These are phyloP conservation scores for Coemansia sp. DNA, from an alignment of 192 early-diverging fungal species.

Conservation along the genomic window DNA sequence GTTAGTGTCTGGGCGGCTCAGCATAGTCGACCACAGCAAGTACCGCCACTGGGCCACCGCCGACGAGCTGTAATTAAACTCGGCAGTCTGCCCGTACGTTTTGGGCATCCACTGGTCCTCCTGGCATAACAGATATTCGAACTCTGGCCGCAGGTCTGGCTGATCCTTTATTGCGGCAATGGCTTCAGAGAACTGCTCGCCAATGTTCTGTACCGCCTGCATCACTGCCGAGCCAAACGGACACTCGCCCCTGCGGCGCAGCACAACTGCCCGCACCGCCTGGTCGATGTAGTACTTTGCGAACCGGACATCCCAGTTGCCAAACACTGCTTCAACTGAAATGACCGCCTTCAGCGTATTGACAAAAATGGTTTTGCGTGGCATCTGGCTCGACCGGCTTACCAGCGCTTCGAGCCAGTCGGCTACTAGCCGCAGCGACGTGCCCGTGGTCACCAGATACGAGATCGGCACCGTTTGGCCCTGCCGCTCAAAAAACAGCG, in stretches of 20 bases:
- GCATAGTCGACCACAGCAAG: slow-evolving; percentile 30
- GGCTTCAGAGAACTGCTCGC: background rate
- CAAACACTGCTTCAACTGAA: slow-evolving; percentile 10
- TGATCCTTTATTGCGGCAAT: background rate
- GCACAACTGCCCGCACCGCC: slow-evolving; percentile 5
- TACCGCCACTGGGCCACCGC: slow-evolving; percentile 38
- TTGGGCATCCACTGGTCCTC: slow-evolving; percentile 13
- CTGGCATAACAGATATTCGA: slow-evolving; percentile 7
- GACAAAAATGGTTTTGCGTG: slow-evolving; percentile 17
- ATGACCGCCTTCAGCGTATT: slow-evolving; percentile 11
- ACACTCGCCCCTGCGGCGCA: background rate
- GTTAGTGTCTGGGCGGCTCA: slow-evolving; percentile 12
- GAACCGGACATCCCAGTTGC: slow-evolving; percentile 18
- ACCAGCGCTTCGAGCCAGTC: slow-evolving; percentile 30
- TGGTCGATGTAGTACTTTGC: slow-evolving; percentile 38
- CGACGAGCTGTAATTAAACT: slow-evolving; percentile 13
- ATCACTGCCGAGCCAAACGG: background rate
- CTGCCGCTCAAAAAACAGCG: slow-evolving; percentile 28
- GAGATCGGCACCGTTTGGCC: slow-evolving; percentile 16
- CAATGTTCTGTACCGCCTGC: slow-evolving; percentile 5
- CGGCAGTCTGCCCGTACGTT: background rate
- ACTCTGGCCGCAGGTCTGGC: background rate
- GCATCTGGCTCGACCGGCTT: background rate
- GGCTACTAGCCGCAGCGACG: slow-evolving; percentile 7
- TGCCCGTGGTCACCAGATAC: slow-evolving; percentile 30